Conservation (phyloP, 2,329 filamentous ascomycete species). For the Claviceps cyperi region DNA sequence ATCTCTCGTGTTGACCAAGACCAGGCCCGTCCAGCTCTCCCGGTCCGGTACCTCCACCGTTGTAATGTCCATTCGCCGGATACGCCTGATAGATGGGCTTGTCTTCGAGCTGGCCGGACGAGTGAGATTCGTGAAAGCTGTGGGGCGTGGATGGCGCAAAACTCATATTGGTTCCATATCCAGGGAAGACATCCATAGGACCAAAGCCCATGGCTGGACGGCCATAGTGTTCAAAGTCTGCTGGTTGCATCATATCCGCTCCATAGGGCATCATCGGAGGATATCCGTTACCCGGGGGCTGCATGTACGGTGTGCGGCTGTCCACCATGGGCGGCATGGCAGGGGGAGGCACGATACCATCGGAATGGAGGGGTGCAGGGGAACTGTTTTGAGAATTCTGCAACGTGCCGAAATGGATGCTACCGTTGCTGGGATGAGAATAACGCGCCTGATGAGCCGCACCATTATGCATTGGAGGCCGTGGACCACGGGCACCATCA, state of each 20-base stretch:
- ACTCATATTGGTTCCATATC: slow-evolving; percentile 16
- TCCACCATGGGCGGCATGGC: slow-evolving; percentile 21
- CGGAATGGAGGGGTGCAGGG: slow-evolving; percentile 35
- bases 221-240: slow-evolving; percentile 23
- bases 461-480: slow-evolving; percentile 19
- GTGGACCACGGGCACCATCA: slow-evolving; percentile 18
- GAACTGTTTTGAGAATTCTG: slow-evolving; percentile 43
- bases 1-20: slow-evolving; percentile 16
- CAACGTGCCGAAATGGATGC: slow-evolving; percentile 41
- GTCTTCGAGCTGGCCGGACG: slow-evolving; percentile 35
- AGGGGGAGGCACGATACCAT: slow-evolving; percentile 34
- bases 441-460: slow-evolving; percentile 29
- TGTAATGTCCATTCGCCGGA: slow-evolving; percentile 24
- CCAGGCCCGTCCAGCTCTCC: slow-evolving; percentile 17
- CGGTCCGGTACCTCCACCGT: slow-evolving; percentile 14
- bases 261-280: slow-evolving; percentile 23
- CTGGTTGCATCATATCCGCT: slow-evolving; percentile 20
- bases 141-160: slow-evolving; percentile 43
- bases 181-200: slow-evolving; percentile 20
- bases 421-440: slow-evolving; percentile 38
- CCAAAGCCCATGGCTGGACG: slow-evolving; percentile 21
- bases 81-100: slow-evolving; percentile 27
- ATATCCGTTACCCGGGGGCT: slow-evolving; percentile 19
- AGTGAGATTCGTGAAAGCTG: slow-evolving; percentile 48
- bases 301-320: slow-evolving; percentile 20